Evolutionary conservation across 768 basidiomycete species (phyloP).

Genomic region (Pisolithus marmoratus): DNA sequence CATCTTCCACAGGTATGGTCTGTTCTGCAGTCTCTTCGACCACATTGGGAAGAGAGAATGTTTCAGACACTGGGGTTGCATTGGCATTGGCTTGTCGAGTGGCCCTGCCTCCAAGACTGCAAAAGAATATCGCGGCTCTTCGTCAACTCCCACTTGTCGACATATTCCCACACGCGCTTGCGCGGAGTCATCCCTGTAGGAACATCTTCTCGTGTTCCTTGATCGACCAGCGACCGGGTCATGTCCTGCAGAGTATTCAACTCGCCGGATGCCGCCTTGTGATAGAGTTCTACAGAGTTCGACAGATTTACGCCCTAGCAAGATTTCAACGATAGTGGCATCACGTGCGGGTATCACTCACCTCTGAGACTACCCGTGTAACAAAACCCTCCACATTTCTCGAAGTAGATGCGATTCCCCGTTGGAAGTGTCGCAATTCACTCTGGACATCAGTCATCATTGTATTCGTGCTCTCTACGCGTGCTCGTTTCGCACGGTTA

Average conservation of each 20-base stretch:
- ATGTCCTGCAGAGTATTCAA: slow-evolving; percentile 47
- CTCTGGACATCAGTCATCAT: slow-evolving; percentile 46
- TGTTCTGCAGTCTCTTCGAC: slow-evolving; percentile 14
- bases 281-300: slow-evolving; percentile 38
- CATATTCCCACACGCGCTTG: slow-evolving; percentile 67
- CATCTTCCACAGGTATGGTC: slow-evolving; percentile 14
- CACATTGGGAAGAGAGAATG: slow-evolving; percentile 30
- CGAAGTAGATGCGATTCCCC: slow-evolving; percentile 45
- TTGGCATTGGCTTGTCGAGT: slow-evolving; percentile 22
- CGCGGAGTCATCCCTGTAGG: slow-evolving; percentile 73
- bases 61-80: slow-evolving; percentile 35
- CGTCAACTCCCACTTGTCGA: slow-evolving; percentile 69
- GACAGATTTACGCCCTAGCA: slow-evolving; percentile 38
- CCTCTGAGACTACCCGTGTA: slow-evolving; percentile 45
- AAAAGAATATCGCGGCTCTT: slow-evolving; percentile 57
- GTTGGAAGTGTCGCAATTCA: slow-evolving; percentile 47
- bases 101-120: slow-evolving; percentile 40
- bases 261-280: slow-evolving; percentile 35
- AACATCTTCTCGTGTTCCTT: slow-evolving; percentile 57
- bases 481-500: slow-evolving; percentile 58
- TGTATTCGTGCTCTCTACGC: slow-evolving; percentile 51
- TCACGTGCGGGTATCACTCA: slow-evolving; percentile 22
- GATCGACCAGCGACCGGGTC: slow-evolving; percentile 44
- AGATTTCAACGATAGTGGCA: background rate
- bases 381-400: slow-evolving; percentile 41